Evolutionary conservation across 2,329 filamentous ascomycete species (phyloP), one percentile per base, ranked within the genome.

Genomic region (Shiraia sp.): DNA sequence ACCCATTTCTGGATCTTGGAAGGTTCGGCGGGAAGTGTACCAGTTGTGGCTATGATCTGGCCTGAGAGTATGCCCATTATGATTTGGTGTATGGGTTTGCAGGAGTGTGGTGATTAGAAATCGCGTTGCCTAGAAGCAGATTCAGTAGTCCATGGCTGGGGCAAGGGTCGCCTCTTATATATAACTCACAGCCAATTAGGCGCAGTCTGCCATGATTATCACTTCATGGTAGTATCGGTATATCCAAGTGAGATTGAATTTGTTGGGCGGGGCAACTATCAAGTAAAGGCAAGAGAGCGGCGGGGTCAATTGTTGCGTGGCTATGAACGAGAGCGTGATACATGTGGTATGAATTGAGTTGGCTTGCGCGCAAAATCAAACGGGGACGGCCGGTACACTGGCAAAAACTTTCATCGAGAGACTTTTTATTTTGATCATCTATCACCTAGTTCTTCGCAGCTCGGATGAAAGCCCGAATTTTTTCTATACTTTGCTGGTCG

Each of bases 401-500:
- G n/a, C n/a, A n/a, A n/a, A n/a, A n/a, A n/a, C n/a, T n/a, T n/a
- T n/a, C n/a, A n/a, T n/a, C n/a, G n/a, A n/a, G n/a, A n/a, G n/a
- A n/a, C n/a, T n/a, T n/a, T n/a, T n/a, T n/a, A n/a, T n/a, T n/a
- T n/a, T n/a, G n/a, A n/a, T 22, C 19, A 8, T 22, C 8, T 8
- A 22, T 40, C 22, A 41, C 32, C 40, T 49, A 41, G 12, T 45
- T 45, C 46, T 68, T 93, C 0, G 85, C 88, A 25, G 83, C 82
- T 63, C 81, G 79, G 28, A 97, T 77, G 70, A 99, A 99, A 3
- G 79, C 81, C 50, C 77, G 75, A 55, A 99, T 97, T 74, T 87
- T 95, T 13, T 82, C 80, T 42, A 92, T 59, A 68, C 85, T 87
- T 71, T 99, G 93, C 63, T 82, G 76, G 2, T 90, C 92, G 25